Evolutionary conservation across 2,329 filamentous ascomycete genomes (phyloP), one percentile per base, ranked within the genome.

Genomic region (Aureobasidium sp.): DNA sequence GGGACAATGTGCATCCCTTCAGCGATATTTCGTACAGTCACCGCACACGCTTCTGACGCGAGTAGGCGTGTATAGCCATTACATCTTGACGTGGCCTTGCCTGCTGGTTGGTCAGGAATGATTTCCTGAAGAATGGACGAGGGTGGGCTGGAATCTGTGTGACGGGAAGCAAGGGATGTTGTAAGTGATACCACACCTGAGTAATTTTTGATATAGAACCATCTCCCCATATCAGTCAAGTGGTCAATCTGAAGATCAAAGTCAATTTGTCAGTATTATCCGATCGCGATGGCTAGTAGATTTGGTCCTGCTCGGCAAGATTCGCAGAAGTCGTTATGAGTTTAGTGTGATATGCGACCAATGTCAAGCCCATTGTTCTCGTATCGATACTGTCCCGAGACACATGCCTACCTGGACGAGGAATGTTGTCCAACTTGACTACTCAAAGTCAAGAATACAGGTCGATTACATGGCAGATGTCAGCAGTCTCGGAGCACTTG

Each of bases 1-100:
- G 13, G 43, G 9, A 44, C 9, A 52, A 34, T 27, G 26, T 13
- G 26, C 37, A 61, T n/a, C 29, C 57, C 27, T 47, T 27, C 24
- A 53, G n/a, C 13, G 8, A 27, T 8, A 1, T 15, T 10, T 15
- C 13, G 37, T 52, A 46, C 46, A 52, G 59, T 48, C 59, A 61
- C 50, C 15, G 2, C 17, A 61, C 48, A 53, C 59, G 59, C 26
- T 46, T 29, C 32, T 47, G 39, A 61, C 59, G 41, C 59, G 48
- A 36, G 20, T 37, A 46, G 47, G 47, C 59, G 48, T 61, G 59
- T 61, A 53, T 43, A 61, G 39, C 36, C 37, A 52, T 53, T 47
- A 1, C 36, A 50, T 50, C 46, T 60, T 47, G 56, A 60, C 26
- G 15, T 50, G 46, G 29, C 57, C 56, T 50, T 60, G 44, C 56